Percentiles rank a stretch among this genome's conserved stretches.
Conservation (phyloP, 768 basidiomycete genomes). For the Kwoniella heveanensis region DNA sequence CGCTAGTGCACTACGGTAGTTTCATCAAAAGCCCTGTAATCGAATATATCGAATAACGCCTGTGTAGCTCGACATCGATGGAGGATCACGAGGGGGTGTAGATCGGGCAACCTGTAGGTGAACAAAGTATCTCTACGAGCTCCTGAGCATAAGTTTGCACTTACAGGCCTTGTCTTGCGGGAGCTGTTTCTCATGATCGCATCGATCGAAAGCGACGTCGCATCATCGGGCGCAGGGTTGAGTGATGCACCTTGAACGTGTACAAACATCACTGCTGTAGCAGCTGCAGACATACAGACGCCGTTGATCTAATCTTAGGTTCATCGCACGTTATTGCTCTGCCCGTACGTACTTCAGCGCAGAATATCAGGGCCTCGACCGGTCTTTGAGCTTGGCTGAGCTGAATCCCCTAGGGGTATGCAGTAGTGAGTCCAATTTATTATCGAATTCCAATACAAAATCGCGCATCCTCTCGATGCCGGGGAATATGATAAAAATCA, state of each 20-base stretch:
- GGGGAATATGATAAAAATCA: too few relatives aligned
- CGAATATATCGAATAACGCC: too few relatives aligned
- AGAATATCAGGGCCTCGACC: not conserved
- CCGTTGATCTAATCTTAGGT: conserved; percentile 6
- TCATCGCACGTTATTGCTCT: not conserved
- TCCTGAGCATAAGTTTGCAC: too few relatives aligned
- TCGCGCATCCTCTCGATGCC: not conserved
- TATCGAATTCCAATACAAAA: not conserved
- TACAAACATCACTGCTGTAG: too few relatives aligned
- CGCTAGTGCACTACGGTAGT: not conserved
- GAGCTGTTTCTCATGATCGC: not conserved
- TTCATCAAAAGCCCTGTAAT: not conserved
- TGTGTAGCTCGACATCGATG: conserved; percentile 1
- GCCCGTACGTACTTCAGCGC: not conserved
- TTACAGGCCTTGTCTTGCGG: not conserved
- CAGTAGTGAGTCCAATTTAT: not conserved
- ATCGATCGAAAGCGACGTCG: not conserved
- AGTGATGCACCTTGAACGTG: not conserved
- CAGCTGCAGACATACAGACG: not conserved
- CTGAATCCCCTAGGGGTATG: not conserved
- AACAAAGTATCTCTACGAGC: too few relatives aligned
- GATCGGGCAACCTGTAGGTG: too few relatives aligned
- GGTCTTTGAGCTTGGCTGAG: not conserved
- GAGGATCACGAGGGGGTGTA: too few relatives aligned
- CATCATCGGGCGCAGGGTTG: not conserved